These are phyloP conservation scores for Corchorus capsularis DNA, from an alignment of 345 rosid species.

Conservation along the genomic window DNA sequence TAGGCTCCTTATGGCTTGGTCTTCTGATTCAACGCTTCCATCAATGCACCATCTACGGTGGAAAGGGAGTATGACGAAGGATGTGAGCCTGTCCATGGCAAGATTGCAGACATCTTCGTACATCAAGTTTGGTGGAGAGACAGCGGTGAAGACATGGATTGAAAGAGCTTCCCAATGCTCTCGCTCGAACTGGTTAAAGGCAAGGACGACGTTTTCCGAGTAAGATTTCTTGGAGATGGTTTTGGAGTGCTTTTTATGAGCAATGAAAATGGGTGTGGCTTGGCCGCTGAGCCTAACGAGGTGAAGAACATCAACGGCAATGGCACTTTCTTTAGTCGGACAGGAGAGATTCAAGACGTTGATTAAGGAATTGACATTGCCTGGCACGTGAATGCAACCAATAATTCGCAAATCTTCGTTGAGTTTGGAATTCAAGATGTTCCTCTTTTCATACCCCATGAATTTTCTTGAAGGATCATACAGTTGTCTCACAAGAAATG, in stretches of 20 bases:
- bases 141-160: conserved; percentile 35
- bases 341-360: conserved; percentile 20
- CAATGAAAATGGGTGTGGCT: conserved; percentile 34
- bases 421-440: conserved; percentile 25
- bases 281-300: conserved; percentile 34
- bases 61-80: conserved; percentile 44
- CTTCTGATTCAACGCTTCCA: conserved; percentile 31
- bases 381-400: conserved; percentile 47
- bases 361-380: conserved; percentile 30
- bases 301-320: conserved; percentile 32
- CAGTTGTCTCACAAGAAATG: conserved; percentile 16
- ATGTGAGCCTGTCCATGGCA: conserved; percentile 33
- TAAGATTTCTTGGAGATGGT: background rate
- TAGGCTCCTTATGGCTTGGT: conserved; percentile 24
- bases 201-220: conserved; percentile 26
- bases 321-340: conserved; percentile 15
- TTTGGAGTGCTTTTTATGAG: conserved; percentile 26
- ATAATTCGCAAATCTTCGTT: conserved; percentile 32
- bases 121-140: conserved; percentile 37
- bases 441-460: conserved; percentile 35
- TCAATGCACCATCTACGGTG: conserved; percentile 33
- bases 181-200: conserved; percentile 31
- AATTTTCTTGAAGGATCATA: conserved; percentile 33
- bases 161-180: background rate
- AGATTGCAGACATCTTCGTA: conserved; percentile 39